These are phyloP conservation scores for Solanum hybrid DNA, from an alignment of 305 asterid species.

Conservation along the genomic window DNA sequence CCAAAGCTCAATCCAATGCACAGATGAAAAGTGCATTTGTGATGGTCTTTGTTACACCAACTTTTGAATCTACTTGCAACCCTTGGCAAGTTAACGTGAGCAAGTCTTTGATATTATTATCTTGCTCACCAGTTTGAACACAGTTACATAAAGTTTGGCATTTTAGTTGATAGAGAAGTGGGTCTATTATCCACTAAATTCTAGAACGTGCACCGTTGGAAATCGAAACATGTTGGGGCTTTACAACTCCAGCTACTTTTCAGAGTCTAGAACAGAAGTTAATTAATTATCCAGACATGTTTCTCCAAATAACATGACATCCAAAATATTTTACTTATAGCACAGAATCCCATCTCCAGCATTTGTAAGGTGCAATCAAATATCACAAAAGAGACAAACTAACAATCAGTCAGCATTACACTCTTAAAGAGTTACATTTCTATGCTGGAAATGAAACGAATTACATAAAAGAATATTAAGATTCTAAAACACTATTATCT, in stretches of 20 bases:
- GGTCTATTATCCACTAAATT: neutral
- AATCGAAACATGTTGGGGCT: neutral
- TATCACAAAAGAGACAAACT: neutral
- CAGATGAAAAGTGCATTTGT: neutral
- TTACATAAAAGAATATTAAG: neutral
- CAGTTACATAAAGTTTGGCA: neutral
- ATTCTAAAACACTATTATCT: neutral
- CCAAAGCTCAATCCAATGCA: neutral
- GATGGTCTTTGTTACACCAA: neutral
- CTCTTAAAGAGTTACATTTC: neutral
- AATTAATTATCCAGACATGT: neutral
- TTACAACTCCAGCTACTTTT: neutral
- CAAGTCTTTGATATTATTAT: neutral
- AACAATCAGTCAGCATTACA: neutral
- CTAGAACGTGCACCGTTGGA: neutral
- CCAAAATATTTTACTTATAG: neutral
- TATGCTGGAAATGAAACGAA: neutral
- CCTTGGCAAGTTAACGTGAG: neutral
- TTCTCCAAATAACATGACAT: neutral
- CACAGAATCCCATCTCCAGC: neutral
- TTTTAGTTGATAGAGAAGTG: neutral
- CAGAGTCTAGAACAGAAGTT: neutral
- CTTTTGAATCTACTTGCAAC: neutral
- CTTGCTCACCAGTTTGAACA: neutral
- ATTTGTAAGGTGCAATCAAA: neutral